Conservation (phyloP, 148 eudicot species). For the Hydrangea macrophylla region DNA sequence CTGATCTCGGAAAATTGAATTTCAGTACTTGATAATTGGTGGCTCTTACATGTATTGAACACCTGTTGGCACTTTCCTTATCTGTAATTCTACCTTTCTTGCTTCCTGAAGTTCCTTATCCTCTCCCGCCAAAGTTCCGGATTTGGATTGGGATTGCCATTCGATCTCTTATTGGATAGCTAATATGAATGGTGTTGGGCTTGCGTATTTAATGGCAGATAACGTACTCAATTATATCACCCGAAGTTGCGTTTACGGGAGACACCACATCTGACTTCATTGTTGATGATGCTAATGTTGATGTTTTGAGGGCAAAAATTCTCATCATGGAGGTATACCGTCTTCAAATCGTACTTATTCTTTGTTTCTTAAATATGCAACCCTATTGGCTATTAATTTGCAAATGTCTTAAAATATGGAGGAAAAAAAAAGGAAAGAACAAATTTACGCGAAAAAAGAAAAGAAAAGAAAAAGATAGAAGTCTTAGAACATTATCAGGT, state of each 20-base stretch:
- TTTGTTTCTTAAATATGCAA: neutral
- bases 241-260: constrained; percentile 95
- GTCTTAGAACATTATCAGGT: too few species aligned
- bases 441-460: too few species aligned
- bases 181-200: neutral
- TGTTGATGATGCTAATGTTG: constrained; percentile 49
- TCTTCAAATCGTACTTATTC: neutral
- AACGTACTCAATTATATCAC: constrained; percentile 51
- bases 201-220: constrained; percentile 59
- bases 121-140: neutral
- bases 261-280: constrained; percentile 88
- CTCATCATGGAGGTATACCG: constrained; percentile 88
- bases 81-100: neutral
- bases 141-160: neutral
- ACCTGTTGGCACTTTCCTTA: neutral
- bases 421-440: too few species aligned
- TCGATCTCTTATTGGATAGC: neutral
- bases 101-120: neutral
- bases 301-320: constrained; percentile 74
- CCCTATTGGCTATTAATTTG: too few species aligned
- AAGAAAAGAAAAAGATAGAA: too few species aligned
- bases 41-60: neutral
- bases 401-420: too few species aligned
- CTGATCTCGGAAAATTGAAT: neutral
- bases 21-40: neutral